phyloP scores from a whole-genome alignment of 306 rosid species.

The Lagenaria siceraria region DNA sequence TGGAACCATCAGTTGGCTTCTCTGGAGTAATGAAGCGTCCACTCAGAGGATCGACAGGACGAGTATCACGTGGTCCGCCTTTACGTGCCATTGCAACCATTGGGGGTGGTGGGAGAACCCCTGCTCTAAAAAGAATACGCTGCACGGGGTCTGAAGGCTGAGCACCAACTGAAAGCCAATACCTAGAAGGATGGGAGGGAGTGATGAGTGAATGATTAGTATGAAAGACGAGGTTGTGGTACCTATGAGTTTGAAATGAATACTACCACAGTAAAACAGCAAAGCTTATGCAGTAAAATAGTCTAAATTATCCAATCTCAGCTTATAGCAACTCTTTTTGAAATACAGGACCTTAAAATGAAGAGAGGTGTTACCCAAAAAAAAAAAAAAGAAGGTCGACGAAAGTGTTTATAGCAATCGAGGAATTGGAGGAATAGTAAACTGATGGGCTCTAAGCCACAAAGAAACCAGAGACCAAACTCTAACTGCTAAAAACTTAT shows the following conservation, averaged over 20 bases:
- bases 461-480: background rate
- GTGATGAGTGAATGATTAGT: background rate
- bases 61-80: conserved; percentile 66
- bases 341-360: no score
- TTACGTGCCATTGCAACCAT: conserved; percentile 77
- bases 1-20: conserved; percentile 9
- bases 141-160: conserved; percentile 88
- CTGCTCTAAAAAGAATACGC: conserved; percentile 73
- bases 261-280: background rate
- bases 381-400: no score
- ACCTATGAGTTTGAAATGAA: background rate
- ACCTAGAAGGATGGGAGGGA: conserved; percentile 23
- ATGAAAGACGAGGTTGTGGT: no score
- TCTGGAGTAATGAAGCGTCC: conserved; percentile 40
- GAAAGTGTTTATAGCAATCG: background rate
- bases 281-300: background rate
- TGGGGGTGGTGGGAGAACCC: conserved; percentile 78
- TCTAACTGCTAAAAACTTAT: background rate
- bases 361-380: no score
- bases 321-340: background rate
- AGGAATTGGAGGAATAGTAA: background rate
- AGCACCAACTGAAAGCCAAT: conserved; percentile 96
- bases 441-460: background rate
- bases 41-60: conserved; percentile 50
- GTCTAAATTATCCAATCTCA: background rate